Evolutionary conservation across 228 moss, liverwort and hornwort species (phyloP).

Genomic region (Sphagnum magellanicum): DNA sequence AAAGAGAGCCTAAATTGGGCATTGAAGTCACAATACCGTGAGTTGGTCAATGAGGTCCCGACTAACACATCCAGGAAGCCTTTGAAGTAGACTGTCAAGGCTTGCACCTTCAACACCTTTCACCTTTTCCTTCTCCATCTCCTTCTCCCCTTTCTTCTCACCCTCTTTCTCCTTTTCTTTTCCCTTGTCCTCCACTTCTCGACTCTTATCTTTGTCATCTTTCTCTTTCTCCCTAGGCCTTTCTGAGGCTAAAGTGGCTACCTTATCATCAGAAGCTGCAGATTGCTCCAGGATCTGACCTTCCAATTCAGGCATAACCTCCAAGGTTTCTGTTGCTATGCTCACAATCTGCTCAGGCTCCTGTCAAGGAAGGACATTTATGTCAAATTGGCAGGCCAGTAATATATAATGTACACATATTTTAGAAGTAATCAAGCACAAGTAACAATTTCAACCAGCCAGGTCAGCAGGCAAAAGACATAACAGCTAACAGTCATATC

Average conservation of each 20-base stretch:
- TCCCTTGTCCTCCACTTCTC: constrained; percentile 53
- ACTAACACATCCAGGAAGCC: constrained; percentile 97
- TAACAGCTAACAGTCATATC: no score
- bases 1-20: no score
- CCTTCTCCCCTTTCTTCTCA: constrained; percentile 79
- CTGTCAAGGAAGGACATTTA: constrained; percentile 12
- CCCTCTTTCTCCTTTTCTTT: constrained; percentile 65
- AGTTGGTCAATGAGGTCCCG: constrained; percentile 98
- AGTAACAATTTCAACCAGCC: no score
- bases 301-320: constrained; percentile 39
- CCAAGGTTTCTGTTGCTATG: constrained; percentile 36
- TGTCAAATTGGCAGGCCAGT: no score
- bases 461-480: no score
- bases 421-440: no score
- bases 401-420: no score
- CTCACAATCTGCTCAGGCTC: constrained; percentile 40
- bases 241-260: constrained; percentile 22
- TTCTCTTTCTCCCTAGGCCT: constrained; percentile 57
- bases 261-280: constrained; percentile 35
- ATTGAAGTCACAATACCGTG: constrained; percentile 34
- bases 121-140: constrained; percentile 70
- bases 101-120: constrained; percentile 96
- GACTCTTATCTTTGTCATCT: constrained; percentile 60
- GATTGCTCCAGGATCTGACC: constrained; percentile 21
- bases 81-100: constrained; percentile 91